Evolutionary conservation across 495 filamentous ascomycete genomes (phyloP).

Genomic region (Penicillium canariense): DNA sequence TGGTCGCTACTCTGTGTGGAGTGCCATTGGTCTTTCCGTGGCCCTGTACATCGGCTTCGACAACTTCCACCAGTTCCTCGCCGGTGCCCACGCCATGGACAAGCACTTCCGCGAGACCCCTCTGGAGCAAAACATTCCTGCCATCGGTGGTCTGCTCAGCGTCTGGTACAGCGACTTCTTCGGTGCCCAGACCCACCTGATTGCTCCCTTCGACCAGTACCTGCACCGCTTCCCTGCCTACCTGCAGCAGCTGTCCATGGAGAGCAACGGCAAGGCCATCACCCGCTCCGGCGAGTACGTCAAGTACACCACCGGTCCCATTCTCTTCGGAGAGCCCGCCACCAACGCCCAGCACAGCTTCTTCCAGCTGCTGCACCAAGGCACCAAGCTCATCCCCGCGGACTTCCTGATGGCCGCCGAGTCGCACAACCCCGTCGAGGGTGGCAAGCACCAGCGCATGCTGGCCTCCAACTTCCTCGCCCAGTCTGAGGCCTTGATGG

Average conservation of each 20-base stretch:
- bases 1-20: conserved; percentile 97
- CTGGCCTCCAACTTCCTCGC: conserved; percentile 98
- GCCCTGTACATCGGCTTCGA: conserved; percentile 93
- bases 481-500: conserved; percentile 97
- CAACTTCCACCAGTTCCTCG: conserved; percentile 95
- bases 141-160: conserved; percentile 85
- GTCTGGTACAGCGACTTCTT: conserved; percentile 99
- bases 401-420: conserved; percentile 96
- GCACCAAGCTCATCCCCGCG: conserved; percentile 96
- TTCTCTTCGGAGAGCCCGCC: conserved; percentile 96
- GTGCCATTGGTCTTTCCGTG: conserved; percentile 93
- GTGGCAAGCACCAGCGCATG: conserved; percentile 96
- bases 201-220: conserved; percentile 98
- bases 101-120: conserved; percentile 92
- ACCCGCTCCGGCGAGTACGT: conserved; percentile 87
- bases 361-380: conserved; percentile 98
- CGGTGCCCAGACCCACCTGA: conserved; percentile 93
- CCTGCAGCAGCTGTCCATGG: conserved; percentile 98
- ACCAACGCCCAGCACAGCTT: conserved; percentile 99
- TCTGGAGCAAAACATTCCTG: conserved; percentile 91
- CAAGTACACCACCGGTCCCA: conserved; percentile 93
- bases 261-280: conserved; percentile 98
- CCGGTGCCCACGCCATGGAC: conserved; percentile 96
- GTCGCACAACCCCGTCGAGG: conserved; percentile 91
- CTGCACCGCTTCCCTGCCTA: conserved; percentile 98